Conservation (phyloP, 129 eudicot genomes). For the Flaveria sonorensis region DNA sequence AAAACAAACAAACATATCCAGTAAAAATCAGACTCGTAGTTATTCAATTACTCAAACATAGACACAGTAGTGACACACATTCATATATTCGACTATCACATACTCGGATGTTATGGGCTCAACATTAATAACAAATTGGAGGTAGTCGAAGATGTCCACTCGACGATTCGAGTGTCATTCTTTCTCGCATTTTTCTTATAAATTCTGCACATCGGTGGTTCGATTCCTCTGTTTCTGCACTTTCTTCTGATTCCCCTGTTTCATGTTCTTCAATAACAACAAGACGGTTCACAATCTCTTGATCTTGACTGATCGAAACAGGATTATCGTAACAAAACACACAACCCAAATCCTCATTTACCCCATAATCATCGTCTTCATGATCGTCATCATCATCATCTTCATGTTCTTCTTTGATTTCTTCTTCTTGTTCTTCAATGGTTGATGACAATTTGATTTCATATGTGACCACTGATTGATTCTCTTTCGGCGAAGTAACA, state of each 20-base stretch:
- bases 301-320: constrained; percentile 3
- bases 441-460: background rate
- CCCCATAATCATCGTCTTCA: too few relatives aligned
- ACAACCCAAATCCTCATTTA: background rate
- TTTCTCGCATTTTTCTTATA: constrained; percentile 37
- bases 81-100: too few relatives aligned
- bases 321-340: background rate
- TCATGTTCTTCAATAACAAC: constrained; percentile 24
- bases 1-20: too few relatives aligned
- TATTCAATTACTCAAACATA: too few relatives aligned
- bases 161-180: constrained; percentile 31
- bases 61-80: too few relatives aligned
- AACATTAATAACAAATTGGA: too few relatives aligned
- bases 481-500: constrained; percentile 23
- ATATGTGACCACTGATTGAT: background rate
- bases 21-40: too few relatives aligned
- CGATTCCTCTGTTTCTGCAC: constrained; percentile 39
- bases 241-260: background rate
- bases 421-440: constrained; percentile 1
- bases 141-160: background rate
- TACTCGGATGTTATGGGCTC: too few relatives aligned
- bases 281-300: background rate
- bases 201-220: constrained; percentile 47
- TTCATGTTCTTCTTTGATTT: background rate
- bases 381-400: constrained; percentile 1